Evolutionary conservation across 2,329 filamentous ascomycete genomes (phyloP), one percentile per base, ranked within the genome.

Genomic region (Acrodontium crateriforme): DNA sequence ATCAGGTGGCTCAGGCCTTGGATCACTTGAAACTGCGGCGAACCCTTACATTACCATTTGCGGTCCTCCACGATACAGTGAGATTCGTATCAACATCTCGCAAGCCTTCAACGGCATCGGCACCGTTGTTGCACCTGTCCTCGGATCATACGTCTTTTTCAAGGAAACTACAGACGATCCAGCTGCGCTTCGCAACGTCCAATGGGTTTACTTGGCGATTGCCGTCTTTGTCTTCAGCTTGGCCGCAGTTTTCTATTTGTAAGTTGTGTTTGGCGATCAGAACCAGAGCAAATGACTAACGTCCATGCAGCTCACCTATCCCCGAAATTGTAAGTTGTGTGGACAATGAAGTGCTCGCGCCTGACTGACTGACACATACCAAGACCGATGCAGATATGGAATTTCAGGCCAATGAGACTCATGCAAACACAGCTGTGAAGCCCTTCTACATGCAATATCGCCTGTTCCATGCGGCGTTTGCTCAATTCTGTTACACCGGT

Each of bases 401-500:
- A 4, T 57, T 64, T 18, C 64, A 70, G 41, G 65, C 47, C 10
- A 41, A 45, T 23, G 44, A 47, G 16, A 44, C 41, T 2, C 38
- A 50, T 15, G 43, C 43, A 7, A 36, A 34, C 7, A 39, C 35
- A 4, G 45, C 63, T 28, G 48, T 58, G 15, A 59, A 65, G 30
- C 67, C 69, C 1, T 62, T 76, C 41, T 45, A 47, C 29, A 70
- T 67, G 39, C 70, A 76, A 48, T 83, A 78, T 52, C 70, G 71
- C 14, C 62, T 85, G 3, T 83, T 84, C 62, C 77, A 82, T 43
- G 80, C 77, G 9, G 69, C 77, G 0, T 69, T 74, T 40, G 75
- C 78, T 0, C 79, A 87, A 40, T 85, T 85, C 54, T 80, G 74
- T 49, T 89, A 87, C 50, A 77, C 80, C 0, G 80, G 80, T 25